Base-by-base conservation (phyloP, 2,329 filamentous ascomycete genomes). In the Immersiporthe knoxdaviesiana region DNA sequence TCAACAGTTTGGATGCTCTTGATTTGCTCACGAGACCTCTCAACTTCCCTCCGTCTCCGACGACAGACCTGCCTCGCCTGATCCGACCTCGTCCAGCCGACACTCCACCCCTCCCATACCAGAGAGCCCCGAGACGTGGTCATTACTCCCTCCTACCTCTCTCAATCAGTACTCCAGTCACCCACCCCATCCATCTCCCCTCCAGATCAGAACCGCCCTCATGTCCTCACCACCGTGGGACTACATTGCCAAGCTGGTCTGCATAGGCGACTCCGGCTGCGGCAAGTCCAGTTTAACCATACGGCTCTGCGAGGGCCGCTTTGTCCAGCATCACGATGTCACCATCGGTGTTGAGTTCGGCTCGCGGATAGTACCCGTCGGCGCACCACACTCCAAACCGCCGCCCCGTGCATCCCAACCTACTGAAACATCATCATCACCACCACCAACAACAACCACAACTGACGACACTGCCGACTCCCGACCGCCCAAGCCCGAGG, bases 181-280 rank as follows among this genome's bases (percentile, higher is more conserved):
- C 35, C 35, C 30, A 30, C 32, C 27, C 61, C 59, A 56, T 24
- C 66, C 65, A 47, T 65, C 52, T 69, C 65, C 63, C 63, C 70
- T 61, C 27, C 52, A 21, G 10, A 44, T 62, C 32, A 35, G 21
- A 60, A 54, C 44, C 70, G 64, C 71, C 66, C 73, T 75, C 78
- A 89, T 89, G 87, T 85, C 86, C 77, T 79, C 83, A 72, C 87
- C 90, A 77, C 91, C 93, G 81, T 98, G 95, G 95, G 94, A 98
- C 84, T 98, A 97, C 84, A 99, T 98, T 79, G 94, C 95, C 80
- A 99, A 99, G 83, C 92, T 99, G 76, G 95, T 98, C 78, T 97
- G 93, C 83, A 94, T 99, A 77, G 96, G 96, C 80, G 96, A 98
- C 84, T 96, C 92, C 60, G 96, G 94, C 78, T 97, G 93, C 78